Evolutionary conservation across 176 grass and related monocot species (phyloP).

Genomic region (Eleusine indica): DNA sequence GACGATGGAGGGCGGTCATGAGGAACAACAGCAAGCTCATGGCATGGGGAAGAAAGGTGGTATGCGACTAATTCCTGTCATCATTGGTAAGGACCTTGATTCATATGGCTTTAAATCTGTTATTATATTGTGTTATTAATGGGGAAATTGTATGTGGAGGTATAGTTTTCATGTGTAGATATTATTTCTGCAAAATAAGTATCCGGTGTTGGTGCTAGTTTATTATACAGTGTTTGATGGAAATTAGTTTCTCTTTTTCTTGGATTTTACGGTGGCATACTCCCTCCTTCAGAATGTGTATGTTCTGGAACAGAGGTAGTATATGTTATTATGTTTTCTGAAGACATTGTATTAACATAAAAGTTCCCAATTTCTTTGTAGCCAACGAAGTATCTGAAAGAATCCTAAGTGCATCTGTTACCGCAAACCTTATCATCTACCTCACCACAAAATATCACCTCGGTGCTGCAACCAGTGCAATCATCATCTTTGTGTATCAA

Average conservation of each 20-base stretch:
- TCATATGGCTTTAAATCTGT: not conserved
- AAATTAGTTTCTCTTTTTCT: not conserved
- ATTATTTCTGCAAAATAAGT: not conserved
- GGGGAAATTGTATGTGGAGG: not conserved
- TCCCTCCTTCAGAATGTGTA: too few species aligned
- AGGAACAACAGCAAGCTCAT: not conserved
- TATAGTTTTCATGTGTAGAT: not conserved
- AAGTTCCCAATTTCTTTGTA: not conserved
- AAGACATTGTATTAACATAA: not conserved
- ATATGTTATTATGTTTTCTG: not conserved
- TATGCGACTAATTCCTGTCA: constrained; percentile 23
- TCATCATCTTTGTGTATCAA: constrained; percentile 35
- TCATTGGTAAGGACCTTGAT: constrained; percentile 27
- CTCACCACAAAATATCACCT: constrained; percentile 51
- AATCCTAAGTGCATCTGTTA: constrained; percentile 32
- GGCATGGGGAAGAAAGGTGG: constrained; percentile 11
- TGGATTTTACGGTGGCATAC: too few species aligned
- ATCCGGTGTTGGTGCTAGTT: not conserved
- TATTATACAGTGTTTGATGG: too few species aligned
- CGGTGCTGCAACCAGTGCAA: constrained; percentile 17
- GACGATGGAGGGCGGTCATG: constrained; percentile 3
- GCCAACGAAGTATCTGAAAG: constrained; percentile 50
- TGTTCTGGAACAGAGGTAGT: too few species aligned
- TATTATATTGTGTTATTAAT: not conserved
- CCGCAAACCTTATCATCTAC: constrained; percentile 48